Evolutionary conservation across 768 basidiomycete species (phyloP).

Genomic region (Hericium coralloides): DNA sequence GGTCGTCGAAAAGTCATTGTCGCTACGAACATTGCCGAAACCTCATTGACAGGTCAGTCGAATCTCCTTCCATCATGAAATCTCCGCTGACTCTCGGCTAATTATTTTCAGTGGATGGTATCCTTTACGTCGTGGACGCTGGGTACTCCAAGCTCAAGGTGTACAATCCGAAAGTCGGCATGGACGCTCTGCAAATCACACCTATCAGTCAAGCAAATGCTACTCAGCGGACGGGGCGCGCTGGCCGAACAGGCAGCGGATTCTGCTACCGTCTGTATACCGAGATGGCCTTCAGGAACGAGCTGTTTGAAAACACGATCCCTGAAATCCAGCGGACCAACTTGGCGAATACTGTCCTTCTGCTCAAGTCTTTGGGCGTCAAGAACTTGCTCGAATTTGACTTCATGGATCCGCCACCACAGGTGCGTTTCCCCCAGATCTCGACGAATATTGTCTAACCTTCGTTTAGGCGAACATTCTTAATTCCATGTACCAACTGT

Average conservation of each 20-base stretch:
- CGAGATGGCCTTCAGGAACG: constrained; percentile 93
- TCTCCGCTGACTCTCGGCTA: constrained; percentile 1
- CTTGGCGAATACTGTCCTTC: constrained; percentile 89
- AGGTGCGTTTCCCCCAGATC: constrained; percentile 35
- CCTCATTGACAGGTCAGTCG: constrained; percentile 76
- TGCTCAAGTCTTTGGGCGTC: constrained; percentile 93
- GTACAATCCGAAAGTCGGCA: constrained; percentile 98
- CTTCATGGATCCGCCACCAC: constrained; percentile 99
- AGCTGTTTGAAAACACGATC: constrained; percentile 91
- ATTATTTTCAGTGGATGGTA: constrained; percentile 73
- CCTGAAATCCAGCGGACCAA: constrained; percentile 99
- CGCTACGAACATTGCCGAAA: constrained; percentile 98
- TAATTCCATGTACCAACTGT: constrained; percentile 99
- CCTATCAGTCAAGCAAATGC: constrained; percentile 99
- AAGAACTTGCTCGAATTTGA: constrained; percentile 97
- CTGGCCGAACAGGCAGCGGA: constrained; percentile 92
- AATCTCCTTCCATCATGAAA: neutral
- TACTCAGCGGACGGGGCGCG: constrained; percentile 91
- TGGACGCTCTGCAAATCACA: constrained; percentile 98
- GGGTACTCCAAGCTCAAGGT: constrained; percentile 98
- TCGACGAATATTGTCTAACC: no score
- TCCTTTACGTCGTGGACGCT: constrained; percentile 92
- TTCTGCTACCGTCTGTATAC: constrained; percentile 97
- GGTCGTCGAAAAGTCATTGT: constrained; percentile 96
- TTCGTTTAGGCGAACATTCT: constrained; percentile 77